These are phyloP conservation scores for Bruguiera sexangula DNA, from an alignment of 345 rosid species.

Conservation along the genomic window DNA sequence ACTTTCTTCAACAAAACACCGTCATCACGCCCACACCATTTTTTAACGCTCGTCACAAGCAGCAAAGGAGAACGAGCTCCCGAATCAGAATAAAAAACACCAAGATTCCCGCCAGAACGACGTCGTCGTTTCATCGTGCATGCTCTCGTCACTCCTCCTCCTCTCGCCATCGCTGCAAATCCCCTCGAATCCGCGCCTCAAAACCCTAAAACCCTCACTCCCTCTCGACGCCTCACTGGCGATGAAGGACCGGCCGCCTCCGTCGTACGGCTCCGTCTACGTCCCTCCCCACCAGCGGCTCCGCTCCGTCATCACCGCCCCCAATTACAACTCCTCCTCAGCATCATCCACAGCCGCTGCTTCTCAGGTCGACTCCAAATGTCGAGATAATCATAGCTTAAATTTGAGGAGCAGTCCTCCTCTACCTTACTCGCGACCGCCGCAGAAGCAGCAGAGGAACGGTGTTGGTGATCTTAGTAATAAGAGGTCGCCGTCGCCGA, in stretches of 20 bases:
- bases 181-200: constrained; percentile 7
- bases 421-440: constrained; percentile 13
- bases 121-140: constrained; percentile 16
- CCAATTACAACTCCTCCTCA: constrained; percentile 31
- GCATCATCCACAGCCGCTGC: constrained; percentile 19
- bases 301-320: constrained; percentile 40
- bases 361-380: constrained; percentile 21
- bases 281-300: constrained; percentile 78
- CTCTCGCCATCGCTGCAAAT: constrained; percentile 3
- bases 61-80: background rate
- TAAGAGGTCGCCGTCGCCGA: background rate
- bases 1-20: too few species aligned
- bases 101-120: background rate
- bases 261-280: constrained; percentile 55
- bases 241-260: constrained; percentile 76
- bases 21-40: too few species aligned
- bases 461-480: background rate
- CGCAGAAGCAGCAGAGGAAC: constrained; percentile 11
- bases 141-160: constrained; percentile 25
- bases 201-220: constrained; percentile 32
- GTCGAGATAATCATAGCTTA: constrained; percentile 16
- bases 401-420: constrained; percentile 25
- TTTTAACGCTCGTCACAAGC: too few species aligned
- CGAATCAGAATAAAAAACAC: background rate
- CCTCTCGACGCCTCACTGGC: constrained; percentile 10